Percentiles rank a stretch among this genome's conserved stretches.
phyloP scores from a whole-genome alignment of 2,329 filamentous ascomycete species.

The Verticillium dahliae region DNA sequence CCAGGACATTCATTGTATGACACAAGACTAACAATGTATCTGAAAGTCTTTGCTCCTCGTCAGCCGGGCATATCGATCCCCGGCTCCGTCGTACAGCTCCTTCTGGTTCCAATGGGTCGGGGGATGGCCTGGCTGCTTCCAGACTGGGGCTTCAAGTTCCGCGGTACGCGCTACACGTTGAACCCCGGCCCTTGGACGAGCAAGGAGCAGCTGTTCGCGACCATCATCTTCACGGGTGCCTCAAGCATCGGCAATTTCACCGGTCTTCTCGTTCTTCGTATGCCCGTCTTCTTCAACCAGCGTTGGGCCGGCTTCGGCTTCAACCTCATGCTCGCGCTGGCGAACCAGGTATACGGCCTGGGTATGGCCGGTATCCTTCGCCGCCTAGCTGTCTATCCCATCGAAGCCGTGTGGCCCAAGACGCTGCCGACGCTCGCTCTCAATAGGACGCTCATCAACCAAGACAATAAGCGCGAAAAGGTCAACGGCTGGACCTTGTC shows the following conservation, averaged over 20 bases:
- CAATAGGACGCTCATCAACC: conserved; percentile 23
- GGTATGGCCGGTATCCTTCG: conserved; percentile 25
- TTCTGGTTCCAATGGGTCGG: conserved; percentile 39
- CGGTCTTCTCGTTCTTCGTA: conserved; percentile 18
- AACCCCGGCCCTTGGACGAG: conserved; percentile 34
- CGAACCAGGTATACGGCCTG: conserved; percentile 25
- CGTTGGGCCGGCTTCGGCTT: conserved; percentile 22
- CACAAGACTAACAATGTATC: background rate
- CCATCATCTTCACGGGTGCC: conserved; percentile 24
- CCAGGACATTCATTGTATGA: conserved; percentile 24
- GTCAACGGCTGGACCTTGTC: conserved; percentile 37
- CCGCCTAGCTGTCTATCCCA: conserved; percentile 26
- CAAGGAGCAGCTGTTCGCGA: conserved; percentile 36
- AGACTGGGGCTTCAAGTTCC: conserved; percentile 34
- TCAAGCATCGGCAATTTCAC: conserved; percentile 18
- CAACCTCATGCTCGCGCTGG: conserved; percentile 20
- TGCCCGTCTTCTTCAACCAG: conserved; percentile 24
- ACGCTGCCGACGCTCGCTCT: conserved; percentile 25
- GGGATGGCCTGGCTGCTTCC: conserved; percentile 34
- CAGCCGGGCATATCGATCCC: conserved; percentile 17
- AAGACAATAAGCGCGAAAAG: conserved; percentile 24
- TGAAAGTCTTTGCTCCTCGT: background rate
- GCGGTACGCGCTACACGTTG: conserved; percentile 22
- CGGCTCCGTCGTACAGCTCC: conserved; percentile 34
- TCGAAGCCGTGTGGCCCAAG: conserved; percentile 24